phyloP scores from a whole-genome alignment of 2,329 filamentous ascomycete species.

The Aschersonia sp. region DNA sequence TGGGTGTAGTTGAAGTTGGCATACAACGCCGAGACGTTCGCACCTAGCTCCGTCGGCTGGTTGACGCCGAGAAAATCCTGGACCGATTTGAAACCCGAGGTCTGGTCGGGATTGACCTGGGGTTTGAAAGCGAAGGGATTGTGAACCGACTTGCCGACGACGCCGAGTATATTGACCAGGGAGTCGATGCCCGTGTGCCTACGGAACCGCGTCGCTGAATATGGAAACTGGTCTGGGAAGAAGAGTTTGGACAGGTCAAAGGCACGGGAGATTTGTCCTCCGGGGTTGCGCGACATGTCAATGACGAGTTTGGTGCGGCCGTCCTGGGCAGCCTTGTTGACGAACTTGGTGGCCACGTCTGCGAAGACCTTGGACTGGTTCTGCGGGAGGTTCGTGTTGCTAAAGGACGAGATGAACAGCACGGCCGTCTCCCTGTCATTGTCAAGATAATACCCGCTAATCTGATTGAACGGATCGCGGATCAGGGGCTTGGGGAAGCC shows the following conservation, averaged over 20 bases:
- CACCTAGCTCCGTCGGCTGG: not conserved
- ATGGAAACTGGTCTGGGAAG: constrained; percentile 11
- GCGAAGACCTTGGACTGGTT: constrained; percentile 6
- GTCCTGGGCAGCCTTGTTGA: constrained; percentile 20
- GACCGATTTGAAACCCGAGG: not conserved
- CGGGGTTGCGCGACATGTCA: constrained; percentile 46
- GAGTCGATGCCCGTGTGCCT: not conserved
- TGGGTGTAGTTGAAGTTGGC: constrained; percentile 6
- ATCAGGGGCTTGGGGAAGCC: constrained; percentile 12
- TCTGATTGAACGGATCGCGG: constrained; percentile 9
- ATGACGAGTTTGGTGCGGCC: constrained; percentile 37
- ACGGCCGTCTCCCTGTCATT: constrained; percentile 11
- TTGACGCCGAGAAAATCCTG: not conserved
- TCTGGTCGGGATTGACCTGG: not conserved
- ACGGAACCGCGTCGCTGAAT: constrained; percentile 3
- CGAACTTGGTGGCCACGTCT: constrained; percentile 5
- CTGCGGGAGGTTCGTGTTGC: constrained; percentile 3
- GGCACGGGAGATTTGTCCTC: constrained; percentile 33
- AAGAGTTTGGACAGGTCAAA: constrained; percentile 31
- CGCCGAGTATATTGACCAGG: not conserved
- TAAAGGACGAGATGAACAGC: constrained; percentile 10
- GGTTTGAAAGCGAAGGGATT: not conserved
- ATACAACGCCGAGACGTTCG: not conserved
- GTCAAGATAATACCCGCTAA: constrained; percentile 14
- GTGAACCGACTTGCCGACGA: not conserved